Conservation (phyloP, 441 rosid species). For the Geranium incanum region DNA sequence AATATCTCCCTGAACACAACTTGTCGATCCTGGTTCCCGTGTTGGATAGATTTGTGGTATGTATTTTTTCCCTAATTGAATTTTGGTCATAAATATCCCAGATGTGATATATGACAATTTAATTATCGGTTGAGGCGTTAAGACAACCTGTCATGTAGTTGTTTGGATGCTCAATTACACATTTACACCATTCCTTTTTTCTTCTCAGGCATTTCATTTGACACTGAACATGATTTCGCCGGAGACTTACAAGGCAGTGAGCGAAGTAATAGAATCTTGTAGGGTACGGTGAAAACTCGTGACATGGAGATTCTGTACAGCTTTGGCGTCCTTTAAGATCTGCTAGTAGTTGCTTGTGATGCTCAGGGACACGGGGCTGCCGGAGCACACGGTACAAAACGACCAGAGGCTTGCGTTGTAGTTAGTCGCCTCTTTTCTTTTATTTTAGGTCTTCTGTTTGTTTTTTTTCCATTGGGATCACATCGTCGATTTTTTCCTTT, state of each 20-base stretch:
- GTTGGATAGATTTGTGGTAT: conserved; percentile 98
- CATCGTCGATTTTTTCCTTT: not conserved
- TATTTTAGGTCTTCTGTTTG: not conserved
- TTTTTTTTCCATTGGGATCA: too few species aligned
- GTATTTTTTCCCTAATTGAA: conserved; percentile 11
- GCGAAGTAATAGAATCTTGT: conserved; percentile 85
- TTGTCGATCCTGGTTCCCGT: conserved; percentile 77
- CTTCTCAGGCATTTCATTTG: conserved; percentile 71
- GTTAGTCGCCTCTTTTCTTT: not conserved
- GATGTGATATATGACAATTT: too few species aligned
- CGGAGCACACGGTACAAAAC: not conserved
- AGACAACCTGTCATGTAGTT: too few species aligned
- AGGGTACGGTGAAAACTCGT: conserved; percentile 42
- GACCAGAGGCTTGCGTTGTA: not conserved
- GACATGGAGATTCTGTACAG: not conserved
- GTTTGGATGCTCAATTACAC: too few species aligned
- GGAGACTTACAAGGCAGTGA: conserved; percentile 86
- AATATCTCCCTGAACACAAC: conserved; percentile 64
- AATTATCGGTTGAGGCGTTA: too few species aligned
- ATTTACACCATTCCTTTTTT: too few species aligned
- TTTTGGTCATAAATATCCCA: too few species aligned
- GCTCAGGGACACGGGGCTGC: not conserved
- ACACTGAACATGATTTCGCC: conserved; percentile 86
- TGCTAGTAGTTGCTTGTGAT: too few species aligned
- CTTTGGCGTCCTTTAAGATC: too few species aligned